phyloP scores from a whole-genome alignment of 352 stramenopile species.

The Globisporangium parvum region DNA sequence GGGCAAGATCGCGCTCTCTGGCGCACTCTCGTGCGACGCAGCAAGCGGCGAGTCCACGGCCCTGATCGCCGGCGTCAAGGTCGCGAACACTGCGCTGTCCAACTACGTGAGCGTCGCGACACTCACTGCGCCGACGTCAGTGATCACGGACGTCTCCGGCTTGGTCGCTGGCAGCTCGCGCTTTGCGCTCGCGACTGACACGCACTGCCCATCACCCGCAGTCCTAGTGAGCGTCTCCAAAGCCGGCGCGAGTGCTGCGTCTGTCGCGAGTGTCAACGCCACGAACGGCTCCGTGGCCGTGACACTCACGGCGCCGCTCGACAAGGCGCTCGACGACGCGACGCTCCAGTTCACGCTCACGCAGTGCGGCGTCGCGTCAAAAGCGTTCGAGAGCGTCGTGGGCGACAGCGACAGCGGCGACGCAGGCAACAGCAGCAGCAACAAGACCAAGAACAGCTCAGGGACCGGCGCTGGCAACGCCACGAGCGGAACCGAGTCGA shows the following conservation, averaged over 20 bases:
- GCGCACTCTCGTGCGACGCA: constrained; percentile 42
- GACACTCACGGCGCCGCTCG: constrained; percentile 27
- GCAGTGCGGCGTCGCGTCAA: constrained; percentile 33
- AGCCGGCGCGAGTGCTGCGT: constrained; percentile 1
- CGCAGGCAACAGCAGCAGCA: constrained; percentile 3
- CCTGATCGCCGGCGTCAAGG: constrained; percentile 43
- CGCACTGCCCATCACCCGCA: constrained; percentile 26
- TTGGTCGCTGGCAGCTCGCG: constrained; percentile 26
- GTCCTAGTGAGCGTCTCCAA: constrained; percentile 31
- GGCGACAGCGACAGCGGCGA: constrained; percentile 13
- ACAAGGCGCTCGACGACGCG: constrained; percentile 19
- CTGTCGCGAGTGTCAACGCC: constrained; percentile 17
- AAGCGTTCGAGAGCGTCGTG: constrained; percentile 16
- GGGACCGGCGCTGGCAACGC: neutral
- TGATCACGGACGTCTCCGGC: constrained; percentile 31
- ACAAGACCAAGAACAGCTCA: constrained; percentile 7
- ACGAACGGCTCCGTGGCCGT: constrained; percentile 39
- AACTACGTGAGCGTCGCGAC: constrained; percentile 38
- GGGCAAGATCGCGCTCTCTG: constrained; percentile 36
- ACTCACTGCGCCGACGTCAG: constrained; percentile 18
- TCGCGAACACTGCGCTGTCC: constrained; percentile 43
- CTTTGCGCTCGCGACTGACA: constrained; percentile 33
- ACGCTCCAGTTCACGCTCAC: constrained; percentile 38
- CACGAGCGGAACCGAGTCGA: constrained; percentile 18
- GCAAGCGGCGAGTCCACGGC: constrained; percentile 21